These are phyloP conservation scores for Lentinus tigrinus DNA, from an alignment of 768 basidiomycete species.

Conservation along the genomic window DNA sequence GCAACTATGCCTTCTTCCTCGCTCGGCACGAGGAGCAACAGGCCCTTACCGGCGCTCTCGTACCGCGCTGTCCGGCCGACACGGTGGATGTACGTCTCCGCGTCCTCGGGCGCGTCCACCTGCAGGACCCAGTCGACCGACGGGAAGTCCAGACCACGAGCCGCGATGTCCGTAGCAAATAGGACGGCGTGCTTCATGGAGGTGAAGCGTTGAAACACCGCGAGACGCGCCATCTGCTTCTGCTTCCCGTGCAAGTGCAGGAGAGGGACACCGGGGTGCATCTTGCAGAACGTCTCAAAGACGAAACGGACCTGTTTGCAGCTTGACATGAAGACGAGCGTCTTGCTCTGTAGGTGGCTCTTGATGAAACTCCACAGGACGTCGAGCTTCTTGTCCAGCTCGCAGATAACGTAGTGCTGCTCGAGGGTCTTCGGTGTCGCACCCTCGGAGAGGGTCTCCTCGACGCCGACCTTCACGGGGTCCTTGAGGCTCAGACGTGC, in stretches of 20 bases:
- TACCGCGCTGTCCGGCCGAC: constrained; percentile 96
- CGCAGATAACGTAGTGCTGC: constrained; percentile 84
- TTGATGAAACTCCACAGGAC: constrained; percentile 94
- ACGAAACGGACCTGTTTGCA: constrained; percentile 98
- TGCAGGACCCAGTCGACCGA: constrained; percentile 97
- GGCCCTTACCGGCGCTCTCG: constrained; percentile 81
- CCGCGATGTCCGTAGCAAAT: constrained; percentile 95
- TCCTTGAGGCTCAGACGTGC: constrained; percentile 87
- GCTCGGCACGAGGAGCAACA: constrained; percentile 82
- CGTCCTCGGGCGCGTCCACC: constrained; percentile 94
- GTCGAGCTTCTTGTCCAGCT: constrained; percentile 86
- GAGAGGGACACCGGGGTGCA: constrained; percentile 93
- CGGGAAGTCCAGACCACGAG: constrained; percentile 95
- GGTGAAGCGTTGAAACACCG: constrained; percentile 83
- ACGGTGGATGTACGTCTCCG: constrained; percentile 95
- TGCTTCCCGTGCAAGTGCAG: constrained; percentile 95
- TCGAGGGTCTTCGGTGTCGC: constrained; percentile 78
- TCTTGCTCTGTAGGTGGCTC: constrained; percentile 87
- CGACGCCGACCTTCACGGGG: constrained; percentile 71
- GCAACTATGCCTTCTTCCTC: constrained; percentile 90
- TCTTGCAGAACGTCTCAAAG: constrained; percentile 91
- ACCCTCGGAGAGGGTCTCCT: constrained; percentile 45
- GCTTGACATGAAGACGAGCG: constrained; percentile 90
- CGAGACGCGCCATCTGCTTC: constrained; percentile 86
- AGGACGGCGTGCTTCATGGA: constrained; percentile 79